These are phyloP conservation scores for Clarireedia sp. DNA, from an alignment of 2,329 filamentous ascomycete species.

Conservation along the genomic window DNA sequence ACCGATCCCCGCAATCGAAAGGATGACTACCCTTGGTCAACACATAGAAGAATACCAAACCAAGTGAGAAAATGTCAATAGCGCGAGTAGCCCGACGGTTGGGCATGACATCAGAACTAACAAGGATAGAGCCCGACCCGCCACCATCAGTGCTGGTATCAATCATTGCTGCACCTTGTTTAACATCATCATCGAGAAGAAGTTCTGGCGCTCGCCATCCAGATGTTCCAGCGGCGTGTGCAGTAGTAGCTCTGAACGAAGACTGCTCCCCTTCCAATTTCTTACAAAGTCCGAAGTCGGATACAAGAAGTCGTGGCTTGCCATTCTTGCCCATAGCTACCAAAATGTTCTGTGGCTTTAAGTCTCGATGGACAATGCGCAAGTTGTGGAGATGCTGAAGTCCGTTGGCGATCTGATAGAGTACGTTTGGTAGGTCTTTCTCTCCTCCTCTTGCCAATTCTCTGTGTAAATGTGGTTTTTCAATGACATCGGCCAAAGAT, in stretches of 20 bases:
- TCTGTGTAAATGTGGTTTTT: slow-evolving; percentile 60
- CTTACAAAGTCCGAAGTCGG: slow-evolving; percentile 96
- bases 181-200: slow-evolving; percentile 68
- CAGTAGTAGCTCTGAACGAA: slow-evolving; percentile 89
- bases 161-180: slow-evolving; percentile 38
- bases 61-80: slow-evolving; percentile 95
- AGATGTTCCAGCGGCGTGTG: slow-evolving; percentile 84
- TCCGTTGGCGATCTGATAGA: slow-evolving; percentile 85
- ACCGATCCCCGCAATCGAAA: slow-evolving; percentile 88
- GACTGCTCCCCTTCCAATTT: slow-evolving; percentile 92
- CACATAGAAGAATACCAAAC: slow-evolving; percentile 99
- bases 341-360: slow-evolving; percentile 96
- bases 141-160: slow-evolving; percentile 53
- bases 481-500: slow-evolving; percentile 84
- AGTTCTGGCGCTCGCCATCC: slow-evolving; percentile 96
- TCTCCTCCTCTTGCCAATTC: slow-evolving; percentile 66
- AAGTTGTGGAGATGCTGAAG: slow-evolving; percentile 83
- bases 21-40: slow-evolving; percentile 86
- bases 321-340: slow-evolving; percentile 66
- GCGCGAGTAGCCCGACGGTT: slow-evolving; percentile 83
- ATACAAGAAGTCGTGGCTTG: slow-evolving; percentile 80
- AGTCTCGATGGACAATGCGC: slow-evolving; percentile 90
- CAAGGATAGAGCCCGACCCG: slow-evolving; percentile 50
- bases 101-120: slow-evolving; percentile 48
- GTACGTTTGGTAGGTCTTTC: slow-evolving; percentile 66